A percentile compares a stretch with the other conserved stretches of the same genome.
These are phyloP conservation scores for Chlorella sp. DNA, from an alignment of 139 green algal genomes.

Conservation along the genomic window DNA sequence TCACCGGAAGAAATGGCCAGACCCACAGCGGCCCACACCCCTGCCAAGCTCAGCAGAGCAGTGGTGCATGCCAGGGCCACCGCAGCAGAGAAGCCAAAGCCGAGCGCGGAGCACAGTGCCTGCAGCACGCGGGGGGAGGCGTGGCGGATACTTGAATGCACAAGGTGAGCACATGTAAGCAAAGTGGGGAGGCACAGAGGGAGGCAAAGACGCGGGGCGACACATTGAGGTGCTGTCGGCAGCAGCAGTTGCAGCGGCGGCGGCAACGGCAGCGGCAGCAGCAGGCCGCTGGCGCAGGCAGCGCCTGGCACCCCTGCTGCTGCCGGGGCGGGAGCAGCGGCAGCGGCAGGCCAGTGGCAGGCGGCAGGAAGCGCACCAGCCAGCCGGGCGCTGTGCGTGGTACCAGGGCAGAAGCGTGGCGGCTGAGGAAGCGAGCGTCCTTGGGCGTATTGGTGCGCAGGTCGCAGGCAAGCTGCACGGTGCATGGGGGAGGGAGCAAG, in stretches of 20 bases:
- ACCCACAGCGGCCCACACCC: slow-evolving; percentile 7
- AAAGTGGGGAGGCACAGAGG: not conserved
- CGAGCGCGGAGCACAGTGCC: slow-evolving; percentile 25
- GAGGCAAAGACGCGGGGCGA: not conserved
- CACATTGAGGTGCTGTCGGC: not conserved
- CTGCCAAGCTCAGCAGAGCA: slow-evolving; percentile 7
- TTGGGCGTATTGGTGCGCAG: slow-evolving; percentile 51
- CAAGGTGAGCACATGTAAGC: not conserved
- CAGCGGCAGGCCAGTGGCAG: not conserved
- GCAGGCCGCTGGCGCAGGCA: not conserved
- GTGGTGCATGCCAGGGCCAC: not conserved
- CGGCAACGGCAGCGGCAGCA: not conserved
- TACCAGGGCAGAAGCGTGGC: slow-evolving; percentile 15
- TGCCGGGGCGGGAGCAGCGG: not conserved
- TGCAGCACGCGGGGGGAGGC: not conserved
- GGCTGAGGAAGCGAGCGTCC: slow-evolving; percentile 32
- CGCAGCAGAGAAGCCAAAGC: slow-evolving; percentile 7
- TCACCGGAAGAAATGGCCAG: not conserved
- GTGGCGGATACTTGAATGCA: not conserved
- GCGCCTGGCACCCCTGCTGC: not conserved
- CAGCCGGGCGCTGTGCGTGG: slow-evolving; percentile 34
- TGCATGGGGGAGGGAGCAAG: not conserved
- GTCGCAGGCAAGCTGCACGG: slow-evolving; percentile 54
- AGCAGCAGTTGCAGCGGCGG: not conserved
- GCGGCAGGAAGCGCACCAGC: slow-evolving; percentile 22